Percentiles rank a stretch among this genome's conserved stretches.
Conservation (phyloP, 176 grass and related monocot species). For the Rhynchospora breviuscula region DNA sequence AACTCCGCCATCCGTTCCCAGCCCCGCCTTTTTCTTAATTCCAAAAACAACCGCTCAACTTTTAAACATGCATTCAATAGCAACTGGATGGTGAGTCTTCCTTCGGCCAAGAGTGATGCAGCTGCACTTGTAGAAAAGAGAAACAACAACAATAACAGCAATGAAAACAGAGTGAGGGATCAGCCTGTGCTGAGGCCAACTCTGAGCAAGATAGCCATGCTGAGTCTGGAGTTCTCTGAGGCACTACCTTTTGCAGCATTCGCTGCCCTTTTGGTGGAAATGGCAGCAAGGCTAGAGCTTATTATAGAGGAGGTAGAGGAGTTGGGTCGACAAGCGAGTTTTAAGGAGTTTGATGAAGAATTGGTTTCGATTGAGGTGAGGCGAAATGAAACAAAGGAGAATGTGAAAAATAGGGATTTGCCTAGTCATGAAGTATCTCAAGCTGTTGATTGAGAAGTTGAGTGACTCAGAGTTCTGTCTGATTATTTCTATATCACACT, state of each 20-base stretch:
- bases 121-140: slow-evolving; percentile 35
- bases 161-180: not conserved
- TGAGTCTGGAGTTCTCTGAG: slow-evolving; percentile 80
- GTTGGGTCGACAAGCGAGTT: slow-evolving; percentile 60
- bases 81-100: slow-evolving; percentile 24
- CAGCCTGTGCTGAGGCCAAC: slow-evolving; percentile 35
- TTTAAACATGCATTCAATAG: slow-evolving; percentile 22
- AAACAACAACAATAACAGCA: slow-evolving; percentile 10
- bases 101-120: slow-evolving; percentile 62
- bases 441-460: slow-evolving; percentile 6
- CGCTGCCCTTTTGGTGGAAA: slow-evolving; percentile 83
- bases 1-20: slow-evolving; percentile 61
- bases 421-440: not conserved
- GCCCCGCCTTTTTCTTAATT: slow-evolving; percentile 56
- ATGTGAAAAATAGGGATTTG: slow-evolving; percentile 22
- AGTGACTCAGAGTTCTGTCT: not conserved
- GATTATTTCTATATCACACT: not conserved
- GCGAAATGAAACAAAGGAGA: slow-evolving; percentile 32
- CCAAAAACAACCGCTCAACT: slow-evolving; percentile 34
- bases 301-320: slow-evolving; percentile 86
- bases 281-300: slow-evolving; percentile 75
- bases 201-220: slow-evolving; percentile 71
- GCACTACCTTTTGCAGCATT: slow-evolving; percentile 90
- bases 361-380: slow-evolving; percentile 44
- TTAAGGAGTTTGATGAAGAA: slow-evolving; percentile 55